Evolutionary conservation across 441 rosid genomes (phyloP).

Genomic region (Raphanus hybrid): DNA sequence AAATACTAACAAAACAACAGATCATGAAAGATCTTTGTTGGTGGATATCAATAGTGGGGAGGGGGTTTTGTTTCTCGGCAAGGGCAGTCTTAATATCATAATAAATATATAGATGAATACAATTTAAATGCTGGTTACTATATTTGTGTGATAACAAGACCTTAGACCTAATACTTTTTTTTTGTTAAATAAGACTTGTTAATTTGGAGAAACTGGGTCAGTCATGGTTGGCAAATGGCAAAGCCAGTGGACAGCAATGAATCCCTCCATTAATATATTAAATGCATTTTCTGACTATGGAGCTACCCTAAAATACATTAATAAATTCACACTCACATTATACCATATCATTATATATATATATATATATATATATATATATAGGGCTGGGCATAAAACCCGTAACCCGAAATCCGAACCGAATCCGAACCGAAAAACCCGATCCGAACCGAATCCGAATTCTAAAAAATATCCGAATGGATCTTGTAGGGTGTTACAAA

Average conservation of each 20-base stretch:
- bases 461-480: too few species aligned
- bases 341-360: not conserved
- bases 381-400: too few species aligned
- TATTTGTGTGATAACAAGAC: not conserved
- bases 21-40: not conserved
- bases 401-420: too few species aligned
- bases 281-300: conserved; percentile 20
- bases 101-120: not conserved
- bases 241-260: conserved; percentile 12
- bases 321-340: conserved; percentile 5
- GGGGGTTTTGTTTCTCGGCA: not conserved
- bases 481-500: too few species aligned
- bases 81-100: not conserved
- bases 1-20: conserved; percentile 9
- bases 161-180: not conserved
- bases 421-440: too few species aligned
- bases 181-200: not conserved
- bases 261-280: not conserved
- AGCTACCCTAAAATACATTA: conserved; percentile 6
- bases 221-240: conserved; percentile 36
- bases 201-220: conserved; percentile 16
- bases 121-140: not conserved
- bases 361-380: not conserved
- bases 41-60: conserved; percentile 15
- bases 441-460: too few species aligned